Percentiles rank a stretch among this genome's conserved stretches.
Conservation (phyloP, 1,284 basidiomycete genomes). For the Psilocybe mexicana region DNA sequence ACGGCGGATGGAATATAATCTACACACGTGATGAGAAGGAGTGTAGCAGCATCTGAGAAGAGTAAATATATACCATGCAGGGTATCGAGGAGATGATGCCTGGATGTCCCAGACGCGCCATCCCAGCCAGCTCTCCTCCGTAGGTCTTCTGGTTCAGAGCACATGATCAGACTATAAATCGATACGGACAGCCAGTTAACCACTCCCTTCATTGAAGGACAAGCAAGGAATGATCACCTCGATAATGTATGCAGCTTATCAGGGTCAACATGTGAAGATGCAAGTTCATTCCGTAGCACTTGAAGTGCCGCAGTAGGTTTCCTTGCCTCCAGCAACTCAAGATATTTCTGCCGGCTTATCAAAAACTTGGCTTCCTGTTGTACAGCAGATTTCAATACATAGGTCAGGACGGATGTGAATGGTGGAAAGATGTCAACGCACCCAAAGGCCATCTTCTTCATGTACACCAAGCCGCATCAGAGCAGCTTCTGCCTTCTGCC, state of each 20-base stretch:
- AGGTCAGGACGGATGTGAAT: conserved; percentile 14
- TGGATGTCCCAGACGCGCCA: conserved; percentile 79
- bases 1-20: conserved; percentile 86
- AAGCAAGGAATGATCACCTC: conserved; percentile 49
- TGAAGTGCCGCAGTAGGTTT: conserved; percentile 83
- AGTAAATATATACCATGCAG: conserved; percentile 71
- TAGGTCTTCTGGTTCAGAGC: conserved; percentile 81
- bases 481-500: conserved; percentile 79
- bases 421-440: conserved; percentile 34
- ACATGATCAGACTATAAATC: conserved; percentile 80
- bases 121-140: conserved; percentile 86
- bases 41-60: background rate
- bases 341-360: conserved; percentile 93
- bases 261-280: conserved; percentile 74
- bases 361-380: conserved; percentile 80
- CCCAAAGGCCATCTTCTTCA: conserved; percentile 67
- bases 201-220: conserved; percentile 1
- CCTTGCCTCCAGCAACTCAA: conserved; percentile 88
- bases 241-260: conserved; percentile 84
- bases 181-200: conserved; percentile 1
- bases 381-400: conserved; percentile 9
- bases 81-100: conserved; percentile 73
- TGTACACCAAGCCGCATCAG: conserved; percentile 69
- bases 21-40: conserved; percentile 32
- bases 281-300: conserved; percentile 86